Conservation (phyloP, 2,329 filamentous ascomycete genomes). For the Alternaria burnsii region DNA sequence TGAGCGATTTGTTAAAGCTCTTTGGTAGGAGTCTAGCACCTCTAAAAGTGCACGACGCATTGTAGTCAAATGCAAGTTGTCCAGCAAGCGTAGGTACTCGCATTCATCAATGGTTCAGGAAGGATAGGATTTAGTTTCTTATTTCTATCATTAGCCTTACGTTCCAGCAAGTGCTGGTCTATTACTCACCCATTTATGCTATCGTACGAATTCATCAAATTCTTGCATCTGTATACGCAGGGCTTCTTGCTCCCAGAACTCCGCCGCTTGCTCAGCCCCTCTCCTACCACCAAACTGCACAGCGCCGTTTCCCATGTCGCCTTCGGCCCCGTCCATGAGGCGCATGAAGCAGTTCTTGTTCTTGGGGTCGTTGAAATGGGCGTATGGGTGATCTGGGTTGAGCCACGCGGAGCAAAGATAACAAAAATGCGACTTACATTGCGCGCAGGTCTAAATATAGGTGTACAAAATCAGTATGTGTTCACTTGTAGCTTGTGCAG, state of each 20-base stretch:
- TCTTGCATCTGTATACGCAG: constrained; percentile 35
- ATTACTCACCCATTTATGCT: background rate
- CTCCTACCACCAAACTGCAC: constrained; percentile 55
- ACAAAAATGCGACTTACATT: constrained; percentile 92
- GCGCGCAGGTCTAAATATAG: constrained; percentile 72
- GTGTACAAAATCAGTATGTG: constrained; percentile 59
- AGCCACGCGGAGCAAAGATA: constrained; percentile 94
- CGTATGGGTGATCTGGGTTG: constrained; percentile 80
- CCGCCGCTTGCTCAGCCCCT: constrained; percentile 55
- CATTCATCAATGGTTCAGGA: background rate
- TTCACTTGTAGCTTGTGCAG: constrained; percentile 85
- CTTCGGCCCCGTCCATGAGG: constrained; percentile 87
- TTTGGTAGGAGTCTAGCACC: background rate
- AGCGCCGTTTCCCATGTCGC: constrained; percentile 66
- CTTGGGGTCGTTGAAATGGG: constrained; percentile 79
- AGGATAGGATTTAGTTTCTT: background rate
- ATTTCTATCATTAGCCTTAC: background rate
- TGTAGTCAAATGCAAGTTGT: background rate
- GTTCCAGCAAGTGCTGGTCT: background rate
- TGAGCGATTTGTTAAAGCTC: background rate
- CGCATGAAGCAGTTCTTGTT: constrained; percentile 78
- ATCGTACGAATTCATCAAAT: background rate
- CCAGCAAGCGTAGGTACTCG: background rate
- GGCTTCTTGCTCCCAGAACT: constrained; percentile 49
- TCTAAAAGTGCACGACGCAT: background rate